Base-by-base conservation (phyloP, 2,329 filamentous ascomycete genomes). In the Fusarium torulosum region DNA sequence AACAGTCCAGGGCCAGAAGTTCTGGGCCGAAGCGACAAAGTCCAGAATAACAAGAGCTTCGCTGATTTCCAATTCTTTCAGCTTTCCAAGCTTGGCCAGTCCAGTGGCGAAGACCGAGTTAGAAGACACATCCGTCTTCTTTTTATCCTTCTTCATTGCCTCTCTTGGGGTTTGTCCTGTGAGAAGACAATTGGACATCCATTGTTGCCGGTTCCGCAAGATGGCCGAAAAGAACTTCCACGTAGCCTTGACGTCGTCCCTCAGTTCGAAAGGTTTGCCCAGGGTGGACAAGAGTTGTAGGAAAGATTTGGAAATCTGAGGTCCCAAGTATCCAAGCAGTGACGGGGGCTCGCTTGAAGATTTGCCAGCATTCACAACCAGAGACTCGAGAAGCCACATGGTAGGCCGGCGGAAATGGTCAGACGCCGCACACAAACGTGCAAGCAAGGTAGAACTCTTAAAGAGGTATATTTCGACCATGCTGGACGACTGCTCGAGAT, bases 1-100 rank as follows among this genome's bases (percentile, higher is more conserved):
- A 57, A 96, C 94, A 2, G 93, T 94, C 93, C 95, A 97, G 2
- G 94, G 91, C 95, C 95, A 98, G 75, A 94, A 92, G 77, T 97
- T 96, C 75, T 97, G 94, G 6, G 95, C 92, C 4, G 91, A 89
- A 4, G 92, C 89, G 37, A 97, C 88, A 76, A 98, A 98, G 72
- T 95, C 90, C 17, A 99, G 84, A 71, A 97, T 89, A 1, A 91
- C 88, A 21, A 94, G 81, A 6, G 90, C 88, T 65, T 93, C 87
- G 33, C 83, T 81, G n/a, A 86, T 84, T 10, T 90, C 84, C 21
- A 94, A 77, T 3, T 86, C 82, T 23, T 86, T 84, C 62, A 97
- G 88, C 13, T 84, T 84, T 19, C 86, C 85, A 37, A 98, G 82
- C 58, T 88, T 85, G 43, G 90, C 86, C 31, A 97, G 83, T 0